A percentile compares a stretch with the other conserved stretches of the same genome.
These are phyloP conservation scores for Eutreptiella sp. DNA, from an alignment of 208 protist genomes.

Conservation along the genomic window DNA sequence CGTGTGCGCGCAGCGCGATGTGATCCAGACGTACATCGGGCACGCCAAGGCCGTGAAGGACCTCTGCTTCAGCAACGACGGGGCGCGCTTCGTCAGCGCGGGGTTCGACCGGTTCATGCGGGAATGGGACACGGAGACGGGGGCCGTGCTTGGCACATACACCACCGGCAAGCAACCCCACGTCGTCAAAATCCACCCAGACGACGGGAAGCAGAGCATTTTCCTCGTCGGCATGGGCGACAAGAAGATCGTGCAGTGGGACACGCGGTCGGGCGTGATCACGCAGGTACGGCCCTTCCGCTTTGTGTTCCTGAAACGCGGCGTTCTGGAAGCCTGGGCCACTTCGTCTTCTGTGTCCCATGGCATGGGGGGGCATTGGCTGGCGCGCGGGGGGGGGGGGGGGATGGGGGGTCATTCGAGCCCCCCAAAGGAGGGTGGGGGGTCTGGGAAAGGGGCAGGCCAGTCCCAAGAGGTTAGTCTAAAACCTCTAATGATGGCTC, in stretches of 20 bases:
- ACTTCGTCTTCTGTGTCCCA: too few species aligned
- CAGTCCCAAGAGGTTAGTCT: too few species aligned
- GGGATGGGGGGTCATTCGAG: too few species aligned
- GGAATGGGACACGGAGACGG: conserved; percentile 91
- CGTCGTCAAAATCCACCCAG: conserved; percentile 61
- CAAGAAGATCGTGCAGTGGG: conserved; percentile 68
- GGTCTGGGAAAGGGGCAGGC: too few species aligned
- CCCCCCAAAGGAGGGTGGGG: too few species aligned
- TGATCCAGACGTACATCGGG: conserved; percentile 80
- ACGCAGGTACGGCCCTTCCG: conserved; percentile 59
- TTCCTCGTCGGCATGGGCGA: conserved; percentile 62
- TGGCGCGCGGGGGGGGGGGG: too few species aligned
- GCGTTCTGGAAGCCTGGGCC: too few species aligned
- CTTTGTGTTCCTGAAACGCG: too few species aligned
- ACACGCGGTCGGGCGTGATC: conserved; percentile 54
- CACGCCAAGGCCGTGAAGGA: conserved; percentile 81
- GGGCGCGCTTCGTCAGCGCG: conserved; percentile 75
- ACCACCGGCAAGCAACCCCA: conserved; percentile 57
- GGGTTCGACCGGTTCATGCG: conserved; percentile 71
- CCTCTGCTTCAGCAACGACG: conserved; percentile 73
- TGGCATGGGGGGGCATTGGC: too few species aligned
- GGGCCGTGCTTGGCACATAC: conserved; percentile 50
- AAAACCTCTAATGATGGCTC: too few species aligned
- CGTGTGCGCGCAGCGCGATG: conserved; percentile 45
- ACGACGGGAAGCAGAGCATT: conserved; percentile 44